phyloP scores from a whole-genome alignment of 2,329 filamentous ascomycete species.

The Diaporthe velutina region DNA sequence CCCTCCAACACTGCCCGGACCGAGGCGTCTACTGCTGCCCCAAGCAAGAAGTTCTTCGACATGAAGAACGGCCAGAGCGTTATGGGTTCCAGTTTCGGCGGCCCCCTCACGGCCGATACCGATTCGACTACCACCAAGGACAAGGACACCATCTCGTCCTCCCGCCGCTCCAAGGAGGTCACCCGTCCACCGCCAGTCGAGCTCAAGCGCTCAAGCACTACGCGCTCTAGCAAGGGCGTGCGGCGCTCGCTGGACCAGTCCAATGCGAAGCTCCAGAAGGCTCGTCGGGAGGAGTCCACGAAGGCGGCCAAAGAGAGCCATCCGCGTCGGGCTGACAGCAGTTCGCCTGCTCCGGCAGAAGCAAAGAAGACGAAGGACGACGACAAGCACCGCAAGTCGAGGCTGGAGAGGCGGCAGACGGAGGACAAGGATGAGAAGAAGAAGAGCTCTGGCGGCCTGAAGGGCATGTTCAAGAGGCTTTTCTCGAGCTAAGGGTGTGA shows the following conservation, averaged over 20 bases:
- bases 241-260: conserved; percentile 48
- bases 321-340: conserved; percentile 12
- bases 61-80: conserved; percentile 54
- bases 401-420: conserved; percentile 37
- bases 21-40: conserved; percentile 44
- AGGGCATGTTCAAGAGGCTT: conserved; percentile 40
- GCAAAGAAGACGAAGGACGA: conserved; percentile 4
- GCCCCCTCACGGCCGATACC: conserved; percentile 37
- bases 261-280: conserved; percentile 44
- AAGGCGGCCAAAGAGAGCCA: conserved; percentile 32
- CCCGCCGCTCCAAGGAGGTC: conserved; percentile 43
- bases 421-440: conserved; percentile 38
- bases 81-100: conserved; percentile 42
- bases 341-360: conserved; percentile 8
- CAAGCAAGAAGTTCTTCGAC: conserved; percentile 57
- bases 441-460: conserved; percentile 38
- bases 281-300: conserved; percentile 41
- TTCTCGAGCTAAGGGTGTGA: conserved; percentile 24
- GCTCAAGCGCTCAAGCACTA: conserved; percentile 50
- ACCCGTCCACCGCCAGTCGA: conserved; percentile 43
- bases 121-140: conserved; percentile 41
- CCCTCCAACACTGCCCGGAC: conserved; percentile 45
- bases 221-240: conserved; percentile 46
- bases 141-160: conserved; percentile 26
- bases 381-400: conserved; percentile 39